Base-by-base conservation (phyloP, 2,329 filamentous ascomycete species). In the Dactylellina sp. region DNA sequence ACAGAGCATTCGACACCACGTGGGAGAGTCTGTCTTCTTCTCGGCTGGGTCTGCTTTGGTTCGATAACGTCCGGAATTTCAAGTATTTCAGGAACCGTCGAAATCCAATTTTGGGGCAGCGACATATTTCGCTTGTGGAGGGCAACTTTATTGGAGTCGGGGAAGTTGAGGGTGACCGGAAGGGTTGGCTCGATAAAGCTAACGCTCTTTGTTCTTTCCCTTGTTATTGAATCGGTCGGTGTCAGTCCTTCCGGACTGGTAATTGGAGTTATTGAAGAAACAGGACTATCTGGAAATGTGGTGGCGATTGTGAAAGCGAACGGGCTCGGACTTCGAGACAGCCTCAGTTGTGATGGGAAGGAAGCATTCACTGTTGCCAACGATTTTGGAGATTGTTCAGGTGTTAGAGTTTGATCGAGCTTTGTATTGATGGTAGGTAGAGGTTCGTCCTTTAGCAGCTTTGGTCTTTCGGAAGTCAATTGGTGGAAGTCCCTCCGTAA, bases 341-440 rank as follows among this genome's bases (percentile, higher is more conserved):
- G 40, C 35, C 55, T 60, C 50, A 74, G 11, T 52, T 59, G 24
- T 28, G 61, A 50, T 9, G 63, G 55, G n/a, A 72, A 28, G 6
- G 70, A 52, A 14, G 24, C 28, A 42, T 62, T 55, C 20, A 55
- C 44, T 37, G 37, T 39, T 39, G 57, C 56, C 42, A 74, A 18
- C 47, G 70, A 61, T 46, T 74, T 74, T 9, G 70, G 70, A 24
- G 70, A 74, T 24, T 74, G 70, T 46, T 74, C 61, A 2, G 70
- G 70, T 50, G 70, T 74, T 14, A 74, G 61, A 32, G 70, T 74
- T 50, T 66, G 70, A 35, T 74, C 70, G 32, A 74, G 70, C 39
- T 25, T 74, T 14, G 70, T 74, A 53, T 70, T 68, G 49, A 75
- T 68, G 9, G 56, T 25, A 9, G 71, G 64, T 3, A 75, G 44